Percentiles rank a stretch among this genome's conserved stretches.
phyloP scores from a whole-genome alignment of 257 asterid genomes.

The Solanum sitiens region DNA sequence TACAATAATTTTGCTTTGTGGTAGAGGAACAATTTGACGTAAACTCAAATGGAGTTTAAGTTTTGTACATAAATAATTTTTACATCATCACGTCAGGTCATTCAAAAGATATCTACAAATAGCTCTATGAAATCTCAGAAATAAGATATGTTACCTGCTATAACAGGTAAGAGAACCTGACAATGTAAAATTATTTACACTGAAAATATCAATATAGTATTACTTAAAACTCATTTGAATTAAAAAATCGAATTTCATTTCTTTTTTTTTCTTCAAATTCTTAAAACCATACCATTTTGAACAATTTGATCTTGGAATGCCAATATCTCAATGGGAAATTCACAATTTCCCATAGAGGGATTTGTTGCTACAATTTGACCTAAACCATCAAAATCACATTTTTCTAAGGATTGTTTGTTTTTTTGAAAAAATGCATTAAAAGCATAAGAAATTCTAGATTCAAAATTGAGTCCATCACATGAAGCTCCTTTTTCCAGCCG shows the following conservation, averaged over 20 bases:
- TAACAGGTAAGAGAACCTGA: not conserved
- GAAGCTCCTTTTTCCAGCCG: slow-evolving; percentile 24
- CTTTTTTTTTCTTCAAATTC: not conserved
- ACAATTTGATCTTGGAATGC: not conserved
- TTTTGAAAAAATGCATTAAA: slow-evolving; percentile 36
- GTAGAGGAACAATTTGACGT: not conserved
- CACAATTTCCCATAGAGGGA: slow-evolving; percentile 14
- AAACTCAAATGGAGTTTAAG: not conserved
- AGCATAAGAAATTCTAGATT: slow-evolving; percentile 31
- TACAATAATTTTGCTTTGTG: not conserved
- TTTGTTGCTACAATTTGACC: slow-evolving; percentile 18
- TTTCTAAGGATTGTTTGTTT: slow-evolving; percentile 1
- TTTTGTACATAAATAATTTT: not conserved
- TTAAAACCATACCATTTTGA: not conserved
- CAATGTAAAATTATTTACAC: not conserved
- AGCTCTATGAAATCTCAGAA: not conserved
- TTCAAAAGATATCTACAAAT: not conserved
- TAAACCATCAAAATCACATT: slow-evolving; percentile 21
- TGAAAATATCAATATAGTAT: too few relatives aligned
- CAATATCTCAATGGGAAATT: slow-evolving; percentile 11
- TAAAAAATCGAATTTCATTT: not conserved
- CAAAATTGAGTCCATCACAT: slow-evolving; percentile 11
- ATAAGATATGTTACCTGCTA: not conserved
- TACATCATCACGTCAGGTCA: not conserved
- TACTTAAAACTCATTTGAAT: not conserved